These are phyloP conservation scores for Pythium pyrilobum DNA, from an alignment of 352 stramenopile genomes.

Conservation along the genomic window DNA sequence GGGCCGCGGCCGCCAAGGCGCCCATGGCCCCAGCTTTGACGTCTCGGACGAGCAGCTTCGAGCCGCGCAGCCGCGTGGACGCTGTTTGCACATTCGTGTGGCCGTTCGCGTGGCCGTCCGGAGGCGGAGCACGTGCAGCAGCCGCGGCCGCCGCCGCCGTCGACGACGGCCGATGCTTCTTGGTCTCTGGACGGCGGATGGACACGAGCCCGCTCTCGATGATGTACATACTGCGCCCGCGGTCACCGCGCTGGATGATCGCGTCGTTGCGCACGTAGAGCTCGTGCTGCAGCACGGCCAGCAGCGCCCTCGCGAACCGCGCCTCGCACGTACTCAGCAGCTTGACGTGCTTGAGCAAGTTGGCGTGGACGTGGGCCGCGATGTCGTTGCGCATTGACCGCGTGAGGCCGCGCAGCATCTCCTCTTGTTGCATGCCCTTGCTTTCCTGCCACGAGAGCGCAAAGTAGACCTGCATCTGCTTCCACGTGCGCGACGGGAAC, in stretches of 20 bases:
- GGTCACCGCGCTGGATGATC: constrained; percentile 40
- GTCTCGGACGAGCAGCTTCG: constrained; percentile 8
- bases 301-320: constrained; percentile 26
- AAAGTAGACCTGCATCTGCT: constrained; percentile 49
- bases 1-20: neutral
- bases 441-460: constrained; percentile 38
- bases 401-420: constrained; percentile 34
- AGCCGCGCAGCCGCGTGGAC: neutral
- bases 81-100: neutral
- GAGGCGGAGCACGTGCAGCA: no score
- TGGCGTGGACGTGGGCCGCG: constrained; percentile 29
- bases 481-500: constrained; percentile 32
- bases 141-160: neutral
- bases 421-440: constrained; percentile 39
- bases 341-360: constrained; percentile 39
- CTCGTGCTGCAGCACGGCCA: constrained; percentile 33
- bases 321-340: constrained; percentile 31
- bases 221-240: constrained; percentile 40
- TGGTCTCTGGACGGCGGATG: constrained; percentile 25
- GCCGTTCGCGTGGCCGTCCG: no score
- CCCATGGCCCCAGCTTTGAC: constrained; percentile 3
- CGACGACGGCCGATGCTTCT: neutral
- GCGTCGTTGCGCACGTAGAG: constrained; percentile 48
- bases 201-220: constrained; percentile 56
- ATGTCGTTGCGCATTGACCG: constrained; percentile 29